These are phyloP conservation scores for Acidiella bohemica DNA, from an alignment of 495 filamentous ascomycete genomes.

Conservation along the genomic window DNA sequence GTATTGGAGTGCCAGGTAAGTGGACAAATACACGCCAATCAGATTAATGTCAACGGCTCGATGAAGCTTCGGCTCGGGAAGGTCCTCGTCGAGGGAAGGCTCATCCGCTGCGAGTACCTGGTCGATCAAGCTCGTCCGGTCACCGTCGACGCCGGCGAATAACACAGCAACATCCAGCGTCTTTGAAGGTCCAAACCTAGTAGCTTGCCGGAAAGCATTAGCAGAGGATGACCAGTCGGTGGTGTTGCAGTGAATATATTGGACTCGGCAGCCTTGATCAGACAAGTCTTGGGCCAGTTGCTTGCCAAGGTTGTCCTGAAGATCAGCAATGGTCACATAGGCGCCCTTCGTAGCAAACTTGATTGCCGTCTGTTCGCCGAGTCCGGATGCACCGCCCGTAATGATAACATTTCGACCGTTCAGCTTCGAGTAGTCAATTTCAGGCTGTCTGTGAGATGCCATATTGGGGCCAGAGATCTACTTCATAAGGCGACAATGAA, in stretches of 20 bases:
- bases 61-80: too few relatives aligned
- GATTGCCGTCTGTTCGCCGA: constrained; percentile 3
- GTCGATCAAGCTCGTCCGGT: constrained; percentile 28
- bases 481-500: too few relatives aligned
- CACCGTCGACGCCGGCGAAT: constrained; percentile 48
- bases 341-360: constrained; percentile 7
- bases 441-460: too few relatives aligned
- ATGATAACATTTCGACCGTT: constrained; percentile 13
- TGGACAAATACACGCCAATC: constrained; percentile 49
- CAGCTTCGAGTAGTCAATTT: too few relatives aligned
- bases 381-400: constrained; percentile 12
- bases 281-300: constrained; percentile 5
- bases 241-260: constrained; percentile 39
- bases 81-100: constrained; percentile 39
- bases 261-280: constrained; percentile 4
- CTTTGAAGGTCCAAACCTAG: constrained; percentile 39
- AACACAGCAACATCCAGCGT: constrained; percentile 50
- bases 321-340: constrained; percentile 14
- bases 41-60: constrained; percentile 49
- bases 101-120: constrained; percentile 18
- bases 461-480: too few relatives aligned
- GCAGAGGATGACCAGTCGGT: constrained; percentile 47
- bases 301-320: constrained; percentile 2
- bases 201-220: constrained; percentile 42
- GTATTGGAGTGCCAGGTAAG: constrained; percentile 48